Evolutionary conservation across 2,329 filamentous ascomycete genomes (phyloP), one percentile per base, ranked within the genome.

Genomic region (Monosporascus ibericus): DNA sequence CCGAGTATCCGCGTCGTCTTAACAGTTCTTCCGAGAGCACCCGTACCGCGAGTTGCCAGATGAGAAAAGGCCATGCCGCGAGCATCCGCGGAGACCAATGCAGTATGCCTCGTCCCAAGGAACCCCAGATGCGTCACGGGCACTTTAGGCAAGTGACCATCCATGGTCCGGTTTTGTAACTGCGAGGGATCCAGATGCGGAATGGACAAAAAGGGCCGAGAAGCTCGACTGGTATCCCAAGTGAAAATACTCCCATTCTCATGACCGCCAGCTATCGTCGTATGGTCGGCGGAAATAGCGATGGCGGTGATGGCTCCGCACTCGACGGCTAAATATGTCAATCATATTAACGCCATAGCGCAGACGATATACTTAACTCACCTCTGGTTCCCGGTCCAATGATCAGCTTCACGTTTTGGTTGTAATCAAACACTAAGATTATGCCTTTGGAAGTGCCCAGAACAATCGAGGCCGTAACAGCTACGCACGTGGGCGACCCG

Each of bases 11-110:
- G 82, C 2, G 88, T 92, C 0, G 90, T 95, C 72, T 90, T 96
- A 47, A 99, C 88, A 0, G 84, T 86, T 52, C 94, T 82, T 6
- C 87, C 91, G 22, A 99, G 79, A 24, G 91, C 81, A 3, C 94
- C 94, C 38, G 95, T 86, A 2, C 94, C 95, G 62, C 95, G 81
- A 9, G 90, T 95, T 9, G 94, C 95, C 9, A 99, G 80, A 70
- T 99, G 95, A 3, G 94, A 96, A 68, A 99, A 99, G 0, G 94
- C 92, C 95, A 99, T 99, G 20, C 95, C 94, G 48, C 84, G 84
- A 63, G 95, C 89, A 70, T 99, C 92, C 2, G 94, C 94, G 4
- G 94, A 99, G 11, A 97, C 92, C 5, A 99, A 77, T 3, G 95
- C 94, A 15, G 94, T 99, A 63, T 94, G 92, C 54, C 95, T 81